A percentile compares a stretch with the other conserved stretches of the same genome.
Conservation (phyloP, 352 stramenopile genomes). For the Globisporangium nunn region DNA sequence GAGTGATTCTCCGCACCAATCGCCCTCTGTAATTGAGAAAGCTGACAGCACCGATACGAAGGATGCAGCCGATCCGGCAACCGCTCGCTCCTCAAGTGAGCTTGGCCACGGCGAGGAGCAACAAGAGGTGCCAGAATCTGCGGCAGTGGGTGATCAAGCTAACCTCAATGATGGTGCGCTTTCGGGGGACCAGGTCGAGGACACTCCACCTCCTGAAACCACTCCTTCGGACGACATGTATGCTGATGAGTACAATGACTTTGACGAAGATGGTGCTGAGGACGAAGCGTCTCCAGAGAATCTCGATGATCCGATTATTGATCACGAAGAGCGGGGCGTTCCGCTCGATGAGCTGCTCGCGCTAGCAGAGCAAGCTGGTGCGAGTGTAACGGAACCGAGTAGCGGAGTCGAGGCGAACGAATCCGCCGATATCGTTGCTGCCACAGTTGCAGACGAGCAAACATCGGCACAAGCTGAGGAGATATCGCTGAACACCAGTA, state of each 20-base stretch:
- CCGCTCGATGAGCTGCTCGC: slow-evolving; percentile 10
- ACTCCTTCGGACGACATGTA: slow-evolving; percentile 35
- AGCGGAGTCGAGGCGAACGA: background rate
- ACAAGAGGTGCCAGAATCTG: background rate
- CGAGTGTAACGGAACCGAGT: background rate
- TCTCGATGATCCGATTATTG: background rate
- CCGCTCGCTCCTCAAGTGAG: background rate
- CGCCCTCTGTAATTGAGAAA: background rate
- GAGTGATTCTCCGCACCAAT: background rate
- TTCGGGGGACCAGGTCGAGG: background rate
- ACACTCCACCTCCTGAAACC: background rate
- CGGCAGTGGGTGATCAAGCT: background rate
- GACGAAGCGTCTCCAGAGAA: slow-evolving; percentile 21
- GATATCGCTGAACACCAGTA: slow-evolving; percentile 15
- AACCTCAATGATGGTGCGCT: background rate
- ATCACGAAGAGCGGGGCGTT: background rate
- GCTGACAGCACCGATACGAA: background rate
- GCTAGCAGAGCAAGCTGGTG: slow-evolving; percentile 3
- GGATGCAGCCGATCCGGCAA: background rate
- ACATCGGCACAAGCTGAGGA: background rate
- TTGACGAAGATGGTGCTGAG: slow-evolving; percentile 35
- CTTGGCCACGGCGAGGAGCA: background rate
- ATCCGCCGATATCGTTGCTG: too few species aligned
- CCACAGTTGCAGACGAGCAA: background rate
- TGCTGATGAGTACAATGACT: slow-evolving; percentile 46